Base-by-base conservation (phyloP, 208 protist genomes). In the Zelonia costaricensis region DNA sequence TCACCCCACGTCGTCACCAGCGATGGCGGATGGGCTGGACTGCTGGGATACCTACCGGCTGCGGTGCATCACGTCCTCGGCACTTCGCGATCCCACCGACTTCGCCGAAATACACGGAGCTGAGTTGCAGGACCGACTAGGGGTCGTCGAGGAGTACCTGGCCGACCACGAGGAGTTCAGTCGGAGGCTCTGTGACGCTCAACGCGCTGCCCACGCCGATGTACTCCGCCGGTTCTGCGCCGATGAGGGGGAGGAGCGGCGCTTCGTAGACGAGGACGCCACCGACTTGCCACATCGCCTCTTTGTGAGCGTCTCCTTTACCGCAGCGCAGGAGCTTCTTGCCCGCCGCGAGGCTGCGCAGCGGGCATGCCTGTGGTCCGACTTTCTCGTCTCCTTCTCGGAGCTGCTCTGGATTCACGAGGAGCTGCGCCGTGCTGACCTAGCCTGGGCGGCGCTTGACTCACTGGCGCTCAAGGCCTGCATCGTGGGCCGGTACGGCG, bases 201-300 rank as follows among this genome's bases (percentile, higher is more conserved):
- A 35, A 44, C 35, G 1, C 48, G 28, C 16, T 36, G 44, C 25
- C 15, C 74, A 38, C 18, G 31, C 23, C 27, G 55, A 53, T n/a
- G 47, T 53, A 23, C 51, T 25, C 6, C 18, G 31, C 23, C 48
- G 30, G 1, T 31, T 64, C 0, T 3, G 75, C 0, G 47, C 33
- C 0, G 81, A 92, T 75, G 81, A 92, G 49, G 64, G 15, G 38
- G 69, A 86, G 43, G 85, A 88, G 60, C 76, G 85, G 1, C 71
- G 69, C 3, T 84, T 88, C 42, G 63, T 92, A 33, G 45, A 62
- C 2, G 78, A 84, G 22, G 82, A 92, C 47, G 49, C 46, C 8
- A 27, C 51, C 0, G 18, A 28, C 13, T 40, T 88, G 28, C 56
- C 76, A 0, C 72, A 66, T 36, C 33, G 15, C 18, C 12, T 67